phyloP scores from a whole-genome alignment of 1,284 basidiomycete genomes.

The Rhodofomes roseus region DNA sequence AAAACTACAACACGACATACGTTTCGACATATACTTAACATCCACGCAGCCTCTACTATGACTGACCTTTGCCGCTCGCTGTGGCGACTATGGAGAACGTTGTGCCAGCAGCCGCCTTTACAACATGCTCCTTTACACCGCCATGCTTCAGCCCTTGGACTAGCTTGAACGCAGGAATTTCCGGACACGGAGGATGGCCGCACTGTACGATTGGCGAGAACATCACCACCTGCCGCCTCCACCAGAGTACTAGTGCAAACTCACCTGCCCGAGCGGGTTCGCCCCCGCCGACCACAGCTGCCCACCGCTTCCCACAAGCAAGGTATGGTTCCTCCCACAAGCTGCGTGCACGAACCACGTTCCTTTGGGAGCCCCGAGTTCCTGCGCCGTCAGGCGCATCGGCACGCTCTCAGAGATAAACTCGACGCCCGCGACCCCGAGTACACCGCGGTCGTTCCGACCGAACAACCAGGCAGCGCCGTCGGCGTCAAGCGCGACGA shows the following conservation, averaged over 20 bases:
- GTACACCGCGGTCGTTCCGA: slow-evolving; percentile 60
- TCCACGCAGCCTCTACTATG: background rate
- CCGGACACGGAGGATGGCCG: slow-evolving; percentile 61
- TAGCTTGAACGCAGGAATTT: slow-evolving; percentile 62
- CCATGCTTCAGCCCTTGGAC: slow-evolving; percentile 53
- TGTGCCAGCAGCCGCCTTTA: slow-evolving; percentile 77
- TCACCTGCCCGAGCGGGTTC: slow-evolving; percentile 82
- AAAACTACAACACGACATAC: slow-evolving; percentile 51
- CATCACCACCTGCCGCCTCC: background rate
- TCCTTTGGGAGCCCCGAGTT: slow-evolving; percentile 57
- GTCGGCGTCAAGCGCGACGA: slow-evolving; percentile 68
- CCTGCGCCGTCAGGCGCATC: slow-evolving; percentile 53
- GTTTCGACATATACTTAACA: no score
- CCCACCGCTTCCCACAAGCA: slow-evolving; percentile 82
- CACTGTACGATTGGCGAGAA: slow-evolving; percentile 44
- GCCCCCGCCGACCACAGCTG: slow-evolving; percentile 81
- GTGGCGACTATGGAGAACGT: slow-evolving; percentile 84
- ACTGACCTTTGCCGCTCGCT: slow-evolving; percentile 66
- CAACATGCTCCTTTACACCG: slow-evolving; percentile 59
- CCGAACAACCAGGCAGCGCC: slow-evolving; percentile 88
- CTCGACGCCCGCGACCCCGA: slow-evolving; percentile 54
- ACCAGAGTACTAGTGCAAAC: slow-evolving; percentile 16
- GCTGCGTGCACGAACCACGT: slow-evolving; percentile 80
- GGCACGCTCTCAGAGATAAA: slow-evolving; percentile 72
- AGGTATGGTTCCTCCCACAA: slow-evolving; percentile 76